Conservation (phyloP, 176 grass and related monocot genomes). For the Musa troglodytarum region DNA sequence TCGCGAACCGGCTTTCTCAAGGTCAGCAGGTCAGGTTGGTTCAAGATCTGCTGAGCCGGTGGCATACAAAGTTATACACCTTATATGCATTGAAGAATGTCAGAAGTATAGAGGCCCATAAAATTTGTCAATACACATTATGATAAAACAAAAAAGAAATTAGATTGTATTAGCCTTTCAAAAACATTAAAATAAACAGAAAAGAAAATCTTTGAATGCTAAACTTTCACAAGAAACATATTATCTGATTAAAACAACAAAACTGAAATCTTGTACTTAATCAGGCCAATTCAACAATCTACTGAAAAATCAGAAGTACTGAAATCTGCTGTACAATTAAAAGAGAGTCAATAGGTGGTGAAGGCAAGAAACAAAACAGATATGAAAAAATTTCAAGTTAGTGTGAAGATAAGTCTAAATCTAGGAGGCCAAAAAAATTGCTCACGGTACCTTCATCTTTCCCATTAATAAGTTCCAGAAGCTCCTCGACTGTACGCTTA, state of each 20-base stretch:
- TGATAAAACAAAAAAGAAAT: no score
- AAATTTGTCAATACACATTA: no score
- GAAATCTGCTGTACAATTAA: not conserved
- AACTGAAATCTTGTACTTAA: no score
- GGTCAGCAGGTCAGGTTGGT: no score
- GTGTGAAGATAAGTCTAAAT: not conserved
- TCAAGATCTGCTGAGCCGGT: no score
- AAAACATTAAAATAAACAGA: not conserved
- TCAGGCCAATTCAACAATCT: not conserved
- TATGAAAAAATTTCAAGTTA: not conserved
- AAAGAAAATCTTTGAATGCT: not conserved
- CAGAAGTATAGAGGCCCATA: no score
- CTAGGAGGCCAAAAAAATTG: not conserved
- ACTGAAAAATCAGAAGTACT: not conserved
- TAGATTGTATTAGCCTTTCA: not conserved
- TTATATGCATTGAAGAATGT: no score
- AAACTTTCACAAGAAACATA: no score
- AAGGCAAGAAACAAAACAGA: not conserved
- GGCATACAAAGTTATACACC: no score
- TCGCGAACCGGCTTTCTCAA: no score
- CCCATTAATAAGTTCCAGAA: conserved; percentile 13
- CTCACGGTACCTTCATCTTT: conserved; percentile 3
- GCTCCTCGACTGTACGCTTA: conserved; percentile 2
- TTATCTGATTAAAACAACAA: no score
- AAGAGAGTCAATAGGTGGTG: not conserved